A percentile compares a stretch with the other conserved stretches of the same genome.
These are phyloP conservation scores for Fusarium luffae DNA, from an alignment of 2,329 filamentous ascomycete genomes.

Conservation along the genomic window DNA sequence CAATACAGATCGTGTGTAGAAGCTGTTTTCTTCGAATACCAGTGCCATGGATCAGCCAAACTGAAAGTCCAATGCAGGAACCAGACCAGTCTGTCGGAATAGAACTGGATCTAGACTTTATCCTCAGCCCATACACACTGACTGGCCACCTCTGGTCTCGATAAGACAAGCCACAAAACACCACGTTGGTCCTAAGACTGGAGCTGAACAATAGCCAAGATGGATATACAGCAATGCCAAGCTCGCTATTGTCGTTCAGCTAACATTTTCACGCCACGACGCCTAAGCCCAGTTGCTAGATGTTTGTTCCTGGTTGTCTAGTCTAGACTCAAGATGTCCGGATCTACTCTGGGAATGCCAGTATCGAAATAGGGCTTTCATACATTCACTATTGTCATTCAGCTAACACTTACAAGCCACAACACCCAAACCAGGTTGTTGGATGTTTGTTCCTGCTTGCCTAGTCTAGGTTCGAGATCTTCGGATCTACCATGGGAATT, in stretches of 20 bases:
- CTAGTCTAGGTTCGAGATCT: not conserved
- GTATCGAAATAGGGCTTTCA: no score
- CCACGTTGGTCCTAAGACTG: not conserved
- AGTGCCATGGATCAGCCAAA: not conserved
- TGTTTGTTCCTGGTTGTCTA: not conserved
- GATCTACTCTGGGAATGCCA: no score
- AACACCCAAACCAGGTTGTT: not conserved
- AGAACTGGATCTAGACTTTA: not conserved
- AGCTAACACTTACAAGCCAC: no score
- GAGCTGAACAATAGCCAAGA: not conserved
- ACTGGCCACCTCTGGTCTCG: not conserved
- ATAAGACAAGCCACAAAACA: not conserved
- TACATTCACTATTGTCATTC: no score
- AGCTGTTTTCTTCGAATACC: not conserved
- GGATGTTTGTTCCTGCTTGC: not conserved
- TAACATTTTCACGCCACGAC: not conserved
- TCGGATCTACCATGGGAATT: not conserved
- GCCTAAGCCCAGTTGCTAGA: no score
- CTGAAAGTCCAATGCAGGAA: not conserved
- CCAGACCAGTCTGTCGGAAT: not conserved
- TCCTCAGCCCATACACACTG: not conserved
- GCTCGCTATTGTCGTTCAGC: not conserved
- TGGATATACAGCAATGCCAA: not conserved
- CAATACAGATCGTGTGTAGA: not conserved
- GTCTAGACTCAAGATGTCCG: no score